phyloP scores from a whole-genome alignment of 805 yeast species.

The Yarrowia sp. region DNA sequence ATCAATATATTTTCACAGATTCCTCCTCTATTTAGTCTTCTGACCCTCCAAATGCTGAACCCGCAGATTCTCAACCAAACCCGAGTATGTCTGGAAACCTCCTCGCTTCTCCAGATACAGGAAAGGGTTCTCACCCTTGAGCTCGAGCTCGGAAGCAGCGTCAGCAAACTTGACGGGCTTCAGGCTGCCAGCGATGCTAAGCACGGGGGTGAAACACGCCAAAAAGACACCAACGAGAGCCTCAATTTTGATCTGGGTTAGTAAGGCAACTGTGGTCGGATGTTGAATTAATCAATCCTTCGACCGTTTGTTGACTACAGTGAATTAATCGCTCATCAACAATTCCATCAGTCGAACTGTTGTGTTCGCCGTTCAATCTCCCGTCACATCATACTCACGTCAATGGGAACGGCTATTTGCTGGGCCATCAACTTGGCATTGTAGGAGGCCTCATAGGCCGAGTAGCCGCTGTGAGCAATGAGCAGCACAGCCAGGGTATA shows the following conservation, averaged over 20 bases:
- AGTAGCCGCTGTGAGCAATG: slow-evolving; percentile 33
- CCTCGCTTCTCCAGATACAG: background rate
- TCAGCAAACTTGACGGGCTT: slow-evolving; percentile 49
- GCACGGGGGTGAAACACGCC: slow-evolving; percentile 39
- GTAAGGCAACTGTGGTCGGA: background rate
- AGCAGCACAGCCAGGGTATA: slow-evolving; percentile 28
- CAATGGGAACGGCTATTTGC: slow-evolving; percentile 5
- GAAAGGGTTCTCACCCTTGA: slow-evolving; percentile 42
- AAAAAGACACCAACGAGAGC: slow-evolving; percentile 47
- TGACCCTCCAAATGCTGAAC: slow-evolving; percentile 5
- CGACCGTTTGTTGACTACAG: no score
- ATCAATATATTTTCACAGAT: background rate
- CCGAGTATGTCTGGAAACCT: slow-evolving; percentile 10
- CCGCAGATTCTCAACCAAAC: slow-evolving; percentile 13
- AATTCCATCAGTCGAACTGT: no score
- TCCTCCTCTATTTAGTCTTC: slow-evolving; percentile 5
- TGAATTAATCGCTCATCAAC: background rate
- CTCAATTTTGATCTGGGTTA: slow-evolving; percentile 46
- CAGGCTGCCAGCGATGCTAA: slow-evolving; percentile 39
- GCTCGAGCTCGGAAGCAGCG: slow-evolving; percentile 49
- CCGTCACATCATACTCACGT: slow-evolving; percentile 22
- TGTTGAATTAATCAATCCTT: background rate
- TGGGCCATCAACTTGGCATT: slow-evolving; percentile 19
- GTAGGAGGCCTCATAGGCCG: slow-evolving; percentile 33
- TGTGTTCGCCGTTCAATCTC: no score